These are phyloP conservation scores for Sideroxylon spinosum DNA, from an alignment of 179 eudicot genomes.

Conservation along the genomic window DNA sequence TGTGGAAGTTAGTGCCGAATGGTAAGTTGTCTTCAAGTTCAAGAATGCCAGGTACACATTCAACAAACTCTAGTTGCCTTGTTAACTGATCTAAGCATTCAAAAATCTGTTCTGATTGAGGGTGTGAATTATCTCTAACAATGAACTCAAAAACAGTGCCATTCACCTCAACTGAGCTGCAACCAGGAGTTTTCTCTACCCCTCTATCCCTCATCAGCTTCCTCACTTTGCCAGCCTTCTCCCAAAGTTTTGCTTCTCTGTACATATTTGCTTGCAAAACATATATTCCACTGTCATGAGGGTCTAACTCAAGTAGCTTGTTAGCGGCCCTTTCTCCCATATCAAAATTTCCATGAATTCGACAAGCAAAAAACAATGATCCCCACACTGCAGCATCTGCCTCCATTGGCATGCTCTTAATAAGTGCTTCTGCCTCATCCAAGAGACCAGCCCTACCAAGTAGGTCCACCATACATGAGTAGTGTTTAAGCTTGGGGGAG, in stretches of 20 bases:
- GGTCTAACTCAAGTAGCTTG: slow-evolving; percentile 76
- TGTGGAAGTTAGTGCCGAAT: slow-evolving; percentile 21
- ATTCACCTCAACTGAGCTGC: slow-evolving; percentile 75
- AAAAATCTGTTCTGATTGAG: slow-evolving; percentile 49
- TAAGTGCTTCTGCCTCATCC: slow-evolving; percentile 65
- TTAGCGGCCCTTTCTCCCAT: slow-evolving; percentile 82
- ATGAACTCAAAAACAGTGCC: slow-evolving; percentile 63
- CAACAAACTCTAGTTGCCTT: slow-evolving; percentile 46
- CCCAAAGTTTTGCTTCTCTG: slow-evolving; percentile 70
- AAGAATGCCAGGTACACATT: slow-evolving; percentile 15
- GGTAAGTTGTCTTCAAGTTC: slow-evolving; percentile 19
- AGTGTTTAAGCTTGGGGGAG: slow-evolving; percentile 60
- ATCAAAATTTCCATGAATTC: slow-evolving; percentile 54
- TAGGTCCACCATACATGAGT: slow-evolving; percentile 80
- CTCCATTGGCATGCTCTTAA: slow-evolving; percentile 67
- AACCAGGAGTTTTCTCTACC: slow-evolving; percentile 78
- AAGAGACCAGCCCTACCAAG: slow-evolving; percentile 77
- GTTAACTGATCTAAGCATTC: slow-evolving; percentile 45
- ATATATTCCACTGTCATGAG: slow-evolving; percentile 74
- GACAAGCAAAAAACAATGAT: slow-evolving; percentile 72
- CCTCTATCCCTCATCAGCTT: slow-evolving; percentile 62
- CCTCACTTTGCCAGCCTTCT: slow-evolving; percentile 62
- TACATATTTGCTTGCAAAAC: slow-evolving; percentile 78
- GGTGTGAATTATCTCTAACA: slow-evolving; percentile 71
- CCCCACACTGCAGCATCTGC: slow-evolving; percentile 86